Conservation (phyloP, 2,329 filamentous ascomycete species). For the Cryoendolithus antarcticus region DNA sequence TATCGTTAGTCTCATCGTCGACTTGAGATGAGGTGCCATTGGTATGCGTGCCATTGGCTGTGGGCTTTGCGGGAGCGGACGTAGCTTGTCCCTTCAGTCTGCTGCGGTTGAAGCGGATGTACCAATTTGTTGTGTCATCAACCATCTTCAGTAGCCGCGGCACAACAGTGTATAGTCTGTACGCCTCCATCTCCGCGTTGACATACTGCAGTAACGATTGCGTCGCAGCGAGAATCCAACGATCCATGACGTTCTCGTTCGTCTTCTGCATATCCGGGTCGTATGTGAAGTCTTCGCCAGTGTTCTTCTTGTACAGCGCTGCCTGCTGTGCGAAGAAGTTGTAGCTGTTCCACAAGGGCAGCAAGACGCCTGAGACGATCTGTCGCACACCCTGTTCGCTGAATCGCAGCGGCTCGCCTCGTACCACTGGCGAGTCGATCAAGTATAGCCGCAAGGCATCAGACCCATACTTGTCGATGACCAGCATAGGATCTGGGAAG, state of each 20-base stretch:
- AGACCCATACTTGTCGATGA: constrained; percentile 81
- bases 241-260: constrained; percentile 88
- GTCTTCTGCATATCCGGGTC: constrained; percentile 61
- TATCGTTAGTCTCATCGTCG: constrained; percentile 68
- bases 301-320: constrained; percentile 72
- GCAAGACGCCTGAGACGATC: constrained; percentile 78
- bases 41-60: constrained; percentile 5
- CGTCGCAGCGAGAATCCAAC: constrained; percentile 86
- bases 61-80: constrained; percentile 9
- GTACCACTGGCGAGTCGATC: constrained; percentile 91
- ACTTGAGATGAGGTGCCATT: constrained; percentile 6
- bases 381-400: constrained; percentile 89
- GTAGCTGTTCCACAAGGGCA: constrained; percentile 93
- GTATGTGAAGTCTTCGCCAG: constrained; percentile 64
- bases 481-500: constrained; percentile 73
- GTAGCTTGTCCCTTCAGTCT: constrained; percentile 59
- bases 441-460: constrained; percentile 90
- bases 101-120: constrained; percentile 87
- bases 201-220: constrained; percentile 87
- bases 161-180: constrained; percentile 70
- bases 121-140: constrained; percentile 97
- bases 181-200: constrained; percentile 78
- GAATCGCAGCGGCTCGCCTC: constrained; percentile 80
- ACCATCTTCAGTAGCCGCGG: constrained; percentile 61
- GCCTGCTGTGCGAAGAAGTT: constrained; percentile 93